Conservation (phyloP, 2,329 filamentous ascomycete genomes). For the Nigrospora oryzae region DNA sequence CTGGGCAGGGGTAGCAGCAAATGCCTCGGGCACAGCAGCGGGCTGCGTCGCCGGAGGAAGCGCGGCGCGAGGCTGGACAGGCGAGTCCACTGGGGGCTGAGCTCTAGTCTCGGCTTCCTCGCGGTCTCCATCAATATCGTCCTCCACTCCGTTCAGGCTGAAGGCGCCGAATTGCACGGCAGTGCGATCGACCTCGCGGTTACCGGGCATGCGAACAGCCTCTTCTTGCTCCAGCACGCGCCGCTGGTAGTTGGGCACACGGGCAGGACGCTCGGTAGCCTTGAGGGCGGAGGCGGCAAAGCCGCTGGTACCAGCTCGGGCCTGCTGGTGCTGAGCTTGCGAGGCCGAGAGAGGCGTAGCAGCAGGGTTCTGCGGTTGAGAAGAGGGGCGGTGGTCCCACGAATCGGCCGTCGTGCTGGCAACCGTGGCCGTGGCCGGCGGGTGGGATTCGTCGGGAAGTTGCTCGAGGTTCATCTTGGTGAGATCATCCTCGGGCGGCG, state of each 20-base stretch:
- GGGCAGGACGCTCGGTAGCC: conserved; percentile 56
- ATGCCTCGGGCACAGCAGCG: conserved; percentile 44
- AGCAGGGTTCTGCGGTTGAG: conserved; percentile 41
- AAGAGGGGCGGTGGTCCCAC: conserved; percentile 60
- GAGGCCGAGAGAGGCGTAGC: conserved; percentile 58
- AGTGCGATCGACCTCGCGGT: conserved; percentile 86
- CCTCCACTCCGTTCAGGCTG: conserved; percentile 74
- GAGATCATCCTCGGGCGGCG: conserved; percentile 71
- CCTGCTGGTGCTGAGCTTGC: conserved; percentile 49
- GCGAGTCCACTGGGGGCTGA: conserved; percentile 89
- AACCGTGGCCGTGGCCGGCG: conserved; percentile 70
- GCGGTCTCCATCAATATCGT: conserved; percentile 87
- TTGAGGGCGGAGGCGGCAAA: conserved; percentile 78
- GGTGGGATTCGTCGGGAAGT: conserved; percentile 72
- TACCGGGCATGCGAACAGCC: conserved; percentile 95
- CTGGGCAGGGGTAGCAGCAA: conserved; percentile 34
- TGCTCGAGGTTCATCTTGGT: conserved; percentile 91
- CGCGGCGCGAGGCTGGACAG: conserved; percentile 77
- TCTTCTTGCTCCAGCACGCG: conserved; percentile 92
- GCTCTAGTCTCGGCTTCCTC: conserved; percentile 93
- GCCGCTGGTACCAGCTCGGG: conserved; percentile 58
- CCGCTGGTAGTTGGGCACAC: conserved; percentile 74
- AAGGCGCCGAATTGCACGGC: conserved; percentile 96
- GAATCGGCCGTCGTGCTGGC: conserved; percentile 87
- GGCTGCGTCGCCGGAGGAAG: conserved; percentile 63